Conservation (phyloP, 2,329 filamentous ascomycete species). For the Ophiostoma sp. region DNA sequence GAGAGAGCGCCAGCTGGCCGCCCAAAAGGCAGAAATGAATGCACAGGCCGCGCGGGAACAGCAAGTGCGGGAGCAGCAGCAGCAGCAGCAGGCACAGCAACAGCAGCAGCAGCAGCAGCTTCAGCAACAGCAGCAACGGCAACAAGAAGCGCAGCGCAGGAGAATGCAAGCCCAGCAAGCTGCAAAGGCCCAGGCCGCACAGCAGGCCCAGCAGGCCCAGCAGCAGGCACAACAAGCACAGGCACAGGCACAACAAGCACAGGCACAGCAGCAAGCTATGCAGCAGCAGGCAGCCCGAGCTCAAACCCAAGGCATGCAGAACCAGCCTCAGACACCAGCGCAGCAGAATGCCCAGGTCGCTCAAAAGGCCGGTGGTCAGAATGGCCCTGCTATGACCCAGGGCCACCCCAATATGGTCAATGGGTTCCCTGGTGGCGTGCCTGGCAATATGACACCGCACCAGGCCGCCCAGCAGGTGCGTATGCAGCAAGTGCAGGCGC, state of each 20-base stretch:
- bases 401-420: conserved; percentile 38
- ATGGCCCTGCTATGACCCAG: conserved; percentile 5
- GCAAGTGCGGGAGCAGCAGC: conserved; percentile 34
- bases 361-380: conserved; percentile 19
- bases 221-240: conserved; percentile 25
- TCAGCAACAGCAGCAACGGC: conserved; percentile 35
- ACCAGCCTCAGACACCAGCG: conserved; percentile 24
- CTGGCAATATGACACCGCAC: conserved; percentile 38
- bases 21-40: background rate
- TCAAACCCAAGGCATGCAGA: conserved; percentile 28
- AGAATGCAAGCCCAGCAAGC: conserved; percentile 33
- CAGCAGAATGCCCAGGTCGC: conserved; percentile 30
- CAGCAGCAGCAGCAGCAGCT: conserved; percentile 31
- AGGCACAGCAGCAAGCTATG: conserved; percentile 29
- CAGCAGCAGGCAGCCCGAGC: conserved; percentile 27
- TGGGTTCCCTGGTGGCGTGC: conserved; percentile 30
- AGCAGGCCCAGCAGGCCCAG: conserved; percentile 25
- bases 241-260: conserved; percentile 26
- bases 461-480: conserved; percentile 40
- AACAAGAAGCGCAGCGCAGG: conserved; percentile 32
- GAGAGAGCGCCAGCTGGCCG: conserved; percentile 24
- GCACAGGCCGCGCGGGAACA: conserved; percentile 33
- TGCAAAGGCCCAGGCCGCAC: conserved; percentile 31
- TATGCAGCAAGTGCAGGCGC: conserved; percentile 54
- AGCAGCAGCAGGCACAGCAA: conserved; percentile 31